Base-by-base conservation (phyloP, 371 early-diverging fungal genomes). In the Entomophthora muscae region DNA sequence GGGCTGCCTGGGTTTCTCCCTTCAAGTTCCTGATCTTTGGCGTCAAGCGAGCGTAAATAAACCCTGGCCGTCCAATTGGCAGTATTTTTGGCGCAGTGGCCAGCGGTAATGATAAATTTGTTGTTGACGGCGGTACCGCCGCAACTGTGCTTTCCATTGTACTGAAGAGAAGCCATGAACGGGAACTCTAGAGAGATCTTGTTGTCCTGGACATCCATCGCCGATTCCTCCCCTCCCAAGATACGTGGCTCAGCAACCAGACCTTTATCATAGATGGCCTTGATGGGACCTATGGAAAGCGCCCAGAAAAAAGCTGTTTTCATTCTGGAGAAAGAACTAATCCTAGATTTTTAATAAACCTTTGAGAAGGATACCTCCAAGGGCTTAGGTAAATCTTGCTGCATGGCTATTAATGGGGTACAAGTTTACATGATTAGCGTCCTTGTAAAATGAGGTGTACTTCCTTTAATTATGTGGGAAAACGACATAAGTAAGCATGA, bases 91-190 rank as follows among this genome's bases (percentile, higher is more conserved):
- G 55, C n/a, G 33, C 64, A 64, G 31, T 56, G 54, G 24, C 55
- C 64, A 7, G 64, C 54, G 42, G 64, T 55, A 5, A 64, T 17
- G 32, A 64, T 33, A 7, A 21, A 31, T 7, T 27, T 30, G 22
- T 30, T 27, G 26, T n/a, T 28, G 23, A 64, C 30, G 1, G 53
- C n/a, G 1, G 64, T 31, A 21, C 56, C 64, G 31, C 64, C 64
- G 24, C 64, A 64, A 22, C 10, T 23, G 17, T 57, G 58, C 13
- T 31, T 13, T 26, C 32, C 58, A 2, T 57, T 31, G 12, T 29
- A 31, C 29, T 57, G 58, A n/a, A 57, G 17, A 30, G 58, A 57
- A 28, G 30, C 58, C 17, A 57, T 57, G 32, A 57, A 57, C 5
- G 55, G 55, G 26, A 24, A 55, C 26, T 26, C 10, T 5, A 42